Evolutionary conservation across 345 rosid species (phyloP).

Genomic region (Aethionema arabicum): DNA sequence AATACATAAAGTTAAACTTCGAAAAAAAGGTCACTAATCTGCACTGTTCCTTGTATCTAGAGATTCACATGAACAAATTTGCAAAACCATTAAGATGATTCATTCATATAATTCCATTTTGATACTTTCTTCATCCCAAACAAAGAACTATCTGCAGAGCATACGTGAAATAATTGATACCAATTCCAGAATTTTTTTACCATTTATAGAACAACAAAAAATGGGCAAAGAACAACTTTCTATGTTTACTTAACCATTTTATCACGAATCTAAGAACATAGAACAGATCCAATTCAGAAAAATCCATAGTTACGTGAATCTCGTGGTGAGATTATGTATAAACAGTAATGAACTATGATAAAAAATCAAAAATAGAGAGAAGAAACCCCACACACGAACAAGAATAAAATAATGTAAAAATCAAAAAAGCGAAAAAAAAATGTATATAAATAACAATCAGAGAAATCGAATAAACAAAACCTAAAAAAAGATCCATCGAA

Average conservation of each 20-base stretch:
- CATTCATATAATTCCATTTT: background rate
- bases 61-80: slow-evolving; percentile 3
- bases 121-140: background rate
- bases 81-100: background rate
- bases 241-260: too few relatives aligned
- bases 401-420: slow-evolving; percentile 31
- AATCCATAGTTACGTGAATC: background rate
- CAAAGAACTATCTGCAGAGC: slow-evolving; percentile 7
- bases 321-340: slow-evolving; percentile 10
- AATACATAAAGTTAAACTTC: slow-evolving; percentile 1
- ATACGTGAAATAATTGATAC: background rate
- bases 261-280: background rate
- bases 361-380: background rate
- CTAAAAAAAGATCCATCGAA: slow-evolving; percentile 11
- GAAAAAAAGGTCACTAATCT: background rate
- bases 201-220: slow-evolving; percentile 12
- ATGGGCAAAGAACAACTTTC: background rate
- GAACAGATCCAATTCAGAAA: background rate
- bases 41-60: background rate
- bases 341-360: background rate
- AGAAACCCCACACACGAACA: slow-evolving; percentile 32
- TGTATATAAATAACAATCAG: background rate
- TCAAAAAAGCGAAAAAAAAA: background rate
- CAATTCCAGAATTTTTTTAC: slow-evolving; percentile 1
- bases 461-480: slow-evolving; percentile 11